phyloP scores from a whole-genome alignment of 352 stramenopile genomes.

The Pythium rishiriense region DNA sequence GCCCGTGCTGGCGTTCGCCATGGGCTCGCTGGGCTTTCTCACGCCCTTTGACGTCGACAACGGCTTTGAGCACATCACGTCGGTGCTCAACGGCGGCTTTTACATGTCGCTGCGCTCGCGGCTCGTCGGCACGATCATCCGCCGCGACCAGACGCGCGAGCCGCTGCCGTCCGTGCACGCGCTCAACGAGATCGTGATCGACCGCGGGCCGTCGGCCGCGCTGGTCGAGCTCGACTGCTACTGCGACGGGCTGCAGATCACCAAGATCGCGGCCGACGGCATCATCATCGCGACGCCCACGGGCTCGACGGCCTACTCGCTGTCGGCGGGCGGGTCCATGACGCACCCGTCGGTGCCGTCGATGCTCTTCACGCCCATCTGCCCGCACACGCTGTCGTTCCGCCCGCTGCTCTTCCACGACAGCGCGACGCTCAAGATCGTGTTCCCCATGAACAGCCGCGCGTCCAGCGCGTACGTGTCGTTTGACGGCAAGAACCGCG shows the following conservation, averaged over 20 bases:
- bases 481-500: slow-evolving; percentile 91
- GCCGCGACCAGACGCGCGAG: slow-evolving; percentile 53
- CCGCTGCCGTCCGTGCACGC: slow-evolving; percentile 85
- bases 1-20: slow-evolving; percentile 94
- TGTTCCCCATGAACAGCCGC: slow-evolving; percentile 80
- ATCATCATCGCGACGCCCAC: slow-evolving; percentile 99
- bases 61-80: slow-evolving; percentile 66
- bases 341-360: slow-evolving; percentile 96
- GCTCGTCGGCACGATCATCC: slow-evolving; percentile 71
- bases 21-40: slow-evolving; percentile 96
- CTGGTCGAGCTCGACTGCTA: slow-evolving; percentile 97
- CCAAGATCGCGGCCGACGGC: slow-evolving; percentile 95
- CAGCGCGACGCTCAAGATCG: slow-evolving; percentile 89
- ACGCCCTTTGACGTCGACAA: slow-evolving; percentile 90
- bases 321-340: slow-evolving; percentile 97
- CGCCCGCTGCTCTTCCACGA: slow-evolving; percentile 91
- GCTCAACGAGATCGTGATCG: slow-evolving; percentile 99
- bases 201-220: slow-evolving; percentile 87
- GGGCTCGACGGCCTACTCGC: slow-evolving; percentile 97
- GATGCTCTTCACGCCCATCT: slow-evolving; percentile 99
- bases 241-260: slow-evolving; percentile 95
- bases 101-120: slow-evolving; percentile 83
- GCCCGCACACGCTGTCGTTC: slow-evolving; percentile 96
- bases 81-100: slow-evolving; percentile 79
- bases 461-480: slow-evolving; percentile 80